These are phyloP conservation scores for Magnolia sinica DNA, from an alignment of 164 flowering plant genomes.

Conservation along the genomic window DNA sequence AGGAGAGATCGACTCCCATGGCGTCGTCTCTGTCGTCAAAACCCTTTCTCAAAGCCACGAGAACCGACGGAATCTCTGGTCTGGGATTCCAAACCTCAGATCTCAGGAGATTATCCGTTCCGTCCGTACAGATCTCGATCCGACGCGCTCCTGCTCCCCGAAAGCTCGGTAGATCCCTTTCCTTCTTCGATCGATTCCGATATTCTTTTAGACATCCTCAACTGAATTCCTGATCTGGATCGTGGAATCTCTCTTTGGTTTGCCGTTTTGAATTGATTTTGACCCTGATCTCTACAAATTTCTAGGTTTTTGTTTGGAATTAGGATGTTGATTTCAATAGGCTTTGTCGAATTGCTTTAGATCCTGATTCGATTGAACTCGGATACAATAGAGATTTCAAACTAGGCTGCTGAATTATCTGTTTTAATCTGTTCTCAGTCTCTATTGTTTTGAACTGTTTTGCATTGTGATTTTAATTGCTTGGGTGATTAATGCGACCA, in stretches of 20 bases:
- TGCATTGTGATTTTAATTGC: too few relatives aligned
- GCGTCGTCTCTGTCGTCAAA: slow-evolving; percentile 51
- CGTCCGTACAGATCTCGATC: slow-evolving; percentile 34
- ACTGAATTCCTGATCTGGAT: neutral
- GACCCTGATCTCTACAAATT: neutral
- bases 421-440: too few relatives aligned
- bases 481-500: too few relatives aligned
- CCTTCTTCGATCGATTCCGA: neutral
- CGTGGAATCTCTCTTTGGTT: neutral
- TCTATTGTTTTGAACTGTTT: too few relatives aligned
- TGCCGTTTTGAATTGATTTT: neutral
- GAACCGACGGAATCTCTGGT: slow-evolving; percentile 27
- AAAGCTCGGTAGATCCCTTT: slow-evolving; percentile 39
- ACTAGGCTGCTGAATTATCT: too few relatives aligned
- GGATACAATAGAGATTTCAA: too few relatives aligned
- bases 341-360: neutral
- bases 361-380: too few relatives aligned
- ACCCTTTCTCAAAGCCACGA: slow-evolving; percentile 33
- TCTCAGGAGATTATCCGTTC: slow-evolving; percentile 29
- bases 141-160: slow-evolving; percentile 22
- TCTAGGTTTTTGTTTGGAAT: neutral
- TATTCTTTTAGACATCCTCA: neutral
- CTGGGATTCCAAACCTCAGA: slow-evolving; percentile 34
- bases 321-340: neutral
- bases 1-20: slow-evolving; percentile 24